These are phyloP conservation scores for Scleromitrula shiraiana DNA, from an alignment of 2,329 filamentous ascomycete species.

Conservation along the genomic window DNA sequence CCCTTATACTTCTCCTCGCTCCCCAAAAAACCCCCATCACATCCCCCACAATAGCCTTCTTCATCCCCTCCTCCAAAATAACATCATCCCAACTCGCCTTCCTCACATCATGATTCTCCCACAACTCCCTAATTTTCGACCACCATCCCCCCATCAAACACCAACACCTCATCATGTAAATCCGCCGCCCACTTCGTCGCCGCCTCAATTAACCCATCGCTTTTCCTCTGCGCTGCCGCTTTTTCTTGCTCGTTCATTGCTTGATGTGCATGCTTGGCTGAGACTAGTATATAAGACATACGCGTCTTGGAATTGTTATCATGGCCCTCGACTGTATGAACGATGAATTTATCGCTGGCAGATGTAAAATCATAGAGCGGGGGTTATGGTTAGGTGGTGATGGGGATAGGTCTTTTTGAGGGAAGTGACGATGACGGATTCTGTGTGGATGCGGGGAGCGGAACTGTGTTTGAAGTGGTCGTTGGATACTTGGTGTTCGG, in stretches of 20 bases:
- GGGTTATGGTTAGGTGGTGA: slow-evolving; percentile 19
- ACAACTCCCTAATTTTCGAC: slow-evolving; percentile 56
- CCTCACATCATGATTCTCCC: slow-evolving; percentile 39
- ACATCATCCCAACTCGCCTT: slow-evolving; percentile 56
- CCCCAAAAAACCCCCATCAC: slow-evolving; percentile 57
- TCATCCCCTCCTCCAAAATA: slow-evolving; percentile 58
- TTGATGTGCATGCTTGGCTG: not conserved
- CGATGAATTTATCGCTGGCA: slow-evolving; percentile 17
- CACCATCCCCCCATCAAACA: slow-evolving; percentile 56
- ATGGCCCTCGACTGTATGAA: slow-evolving; percentile 20
- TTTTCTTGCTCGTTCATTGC: slow-evolving; percentile 12
- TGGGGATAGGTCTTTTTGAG: slow-evolving; percentile 18
- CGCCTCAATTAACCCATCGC: slow-evolving; percentile 46
- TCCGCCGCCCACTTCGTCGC: slow-evolving; percentile 47
- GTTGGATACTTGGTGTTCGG: not conserved
- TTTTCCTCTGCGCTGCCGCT: slow-evolving; percentile 19
- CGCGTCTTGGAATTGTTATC: slow-evolving; percentile 13
- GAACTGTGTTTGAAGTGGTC: not conserved
- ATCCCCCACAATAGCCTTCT: slow-evolving; percentile 54
- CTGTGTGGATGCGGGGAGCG: slow-evolving; percentile 11
- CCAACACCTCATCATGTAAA: slow-evolving; percentile 56
- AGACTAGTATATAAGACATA: slow-evolving; percentile 18
- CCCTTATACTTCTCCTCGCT: slow-evolving; percentile 48
- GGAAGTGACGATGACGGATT: slow-evolving; percentile 17
- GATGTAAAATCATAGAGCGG: slow-evolving; percentile 20